Evolutionary conservation across 768 basidiomycete genomes (phyloP), one percentile per base, ranked within the genome.

Genomic region (Leccinum disarticulatum): DNA sequence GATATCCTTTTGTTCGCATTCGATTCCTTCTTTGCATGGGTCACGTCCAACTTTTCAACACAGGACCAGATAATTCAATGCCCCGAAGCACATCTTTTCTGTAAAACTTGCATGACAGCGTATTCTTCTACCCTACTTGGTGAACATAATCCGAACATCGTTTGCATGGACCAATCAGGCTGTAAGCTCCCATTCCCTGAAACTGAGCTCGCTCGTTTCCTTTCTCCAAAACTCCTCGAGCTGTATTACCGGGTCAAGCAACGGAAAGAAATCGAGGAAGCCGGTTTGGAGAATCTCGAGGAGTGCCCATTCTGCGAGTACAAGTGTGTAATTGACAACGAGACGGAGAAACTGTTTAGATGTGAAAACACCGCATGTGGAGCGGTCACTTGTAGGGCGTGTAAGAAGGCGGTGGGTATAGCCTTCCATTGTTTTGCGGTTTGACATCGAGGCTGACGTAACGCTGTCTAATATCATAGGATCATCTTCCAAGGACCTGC

Each of bases 261-360:
- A 68, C 83, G 82, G 38, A 88, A 90, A 70, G 91, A 93, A 64
- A 84, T 96, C 33, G 85, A 88, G 58, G 83, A 81, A 0, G 94
- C 94, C 17, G 85, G 80, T 2, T 68, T 97, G 36, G 91, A 91
- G 50, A 86, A 85, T 5, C 77, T 96, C 13, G 93, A 95, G 71
- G 90, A 90, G 65, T 97, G 95, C 70, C 95, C 95, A 4, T 91
- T 88, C 64, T 97, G 95, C 74, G 91, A 93, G 47, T 97, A 83
- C 76, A 90, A 86, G 59, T 87, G 86, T 64, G 84, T 90, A n/a
- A 86, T 92, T 55, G 90, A 90, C 55, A 81, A 87, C 56, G 72
- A 71, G 38, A 76, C 83, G 53, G 89, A 91, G 68, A 87, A 82
- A 70, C 73, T 92, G 31, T 80, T 81, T 57, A 67, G 77, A 62